Conservation (phyloP, 257 asterid genomes). For the Solanum acaule region DNA sequence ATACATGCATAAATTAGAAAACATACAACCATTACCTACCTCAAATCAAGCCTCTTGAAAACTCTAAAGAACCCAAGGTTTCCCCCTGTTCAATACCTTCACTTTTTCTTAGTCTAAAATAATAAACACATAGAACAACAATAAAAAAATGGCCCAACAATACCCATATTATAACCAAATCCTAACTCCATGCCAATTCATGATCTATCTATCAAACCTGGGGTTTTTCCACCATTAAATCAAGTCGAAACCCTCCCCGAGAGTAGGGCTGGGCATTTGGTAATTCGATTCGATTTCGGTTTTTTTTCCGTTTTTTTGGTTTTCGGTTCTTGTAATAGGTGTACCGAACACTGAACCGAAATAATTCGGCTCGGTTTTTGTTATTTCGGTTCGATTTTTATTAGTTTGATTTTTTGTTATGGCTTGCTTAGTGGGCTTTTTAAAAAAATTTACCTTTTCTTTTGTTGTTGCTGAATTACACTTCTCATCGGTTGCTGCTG, state of each 20-base stretch:
- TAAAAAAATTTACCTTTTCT: no score
- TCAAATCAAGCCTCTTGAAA: not conserved
- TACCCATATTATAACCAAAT: not conserved
- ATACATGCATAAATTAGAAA: not conserved
- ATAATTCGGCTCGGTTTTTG: no score
- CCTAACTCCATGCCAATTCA: not conserved
- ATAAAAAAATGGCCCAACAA: not conserved
- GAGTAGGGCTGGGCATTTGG: no score
- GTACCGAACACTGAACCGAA: no score
- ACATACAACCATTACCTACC: not conserved
- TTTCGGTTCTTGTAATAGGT: no score
- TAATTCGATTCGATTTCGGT: no score
- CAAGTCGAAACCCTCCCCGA: not conserved
- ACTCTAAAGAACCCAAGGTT: not conserved
- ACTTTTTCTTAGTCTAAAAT: not conserved
- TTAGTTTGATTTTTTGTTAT: no score
- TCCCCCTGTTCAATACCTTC: not conserved
- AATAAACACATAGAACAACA: not conserved
- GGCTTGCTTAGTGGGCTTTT: no score
- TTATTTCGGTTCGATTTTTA: no score
- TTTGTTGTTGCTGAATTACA: no score
- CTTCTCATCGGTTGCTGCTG: no score
- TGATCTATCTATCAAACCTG: not conserved
- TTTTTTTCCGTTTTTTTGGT: no score
- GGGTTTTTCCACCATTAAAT: not conserved